phyloP scores from a whole-genome alignment of 1,139 yeast species.

The Protomyces pachydermus region DNA sequence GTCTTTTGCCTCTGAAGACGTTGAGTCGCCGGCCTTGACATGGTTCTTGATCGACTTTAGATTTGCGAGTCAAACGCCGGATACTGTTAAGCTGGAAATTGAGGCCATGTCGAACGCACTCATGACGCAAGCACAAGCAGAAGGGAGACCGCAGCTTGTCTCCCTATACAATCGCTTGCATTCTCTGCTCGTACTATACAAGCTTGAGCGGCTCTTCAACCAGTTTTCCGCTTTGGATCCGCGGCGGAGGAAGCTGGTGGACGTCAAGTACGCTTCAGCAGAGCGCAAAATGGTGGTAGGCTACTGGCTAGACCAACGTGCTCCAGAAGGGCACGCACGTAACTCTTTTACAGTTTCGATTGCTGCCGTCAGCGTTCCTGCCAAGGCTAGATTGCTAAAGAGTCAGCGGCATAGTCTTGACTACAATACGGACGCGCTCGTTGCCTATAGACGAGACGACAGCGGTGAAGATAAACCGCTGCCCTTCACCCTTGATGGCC shows the following conservation, averaged over 20 bases:
- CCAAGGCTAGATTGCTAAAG: not conserved
- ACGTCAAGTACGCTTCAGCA: slow-evolving; percentile 21
- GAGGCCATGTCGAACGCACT: slow-evolving; percentile 30
- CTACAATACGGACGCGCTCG: slow-evolving; percentile 12
- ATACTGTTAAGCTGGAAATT: slow-evolving; percentile 33
- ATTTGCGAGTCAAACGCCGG: slow-evolving; percentile 33
- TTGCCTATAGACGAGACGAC: not conserved
- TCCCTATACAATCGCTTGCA: slow-evolving; percentile 67
- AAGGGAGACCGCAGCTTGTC: slow-evolving; percentile 42
- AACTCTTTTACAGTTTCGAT: slow-evolving; percentile 18
- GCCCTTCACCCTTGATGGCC: not conserved
- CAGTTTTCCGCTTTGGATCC: slow-evolving; percentile 12
- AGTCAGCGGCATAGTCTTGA: not conserved
- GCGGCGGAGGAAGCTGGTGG: slow-evolving; percentile 11
- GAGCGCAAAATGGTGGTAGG: slow-evolving; percentile 14
- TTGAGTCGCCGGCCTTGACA: slow-evolving; percentile 57
- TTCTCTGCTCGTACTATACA: slow-evolving; percentile 4
- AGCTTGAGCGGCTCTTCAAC: slow-evolving; percentile 26
- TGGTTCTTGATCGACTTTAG: slow-evolving; percentile 70
- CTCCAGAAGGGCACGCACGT: slow-evolving; percentile 5
- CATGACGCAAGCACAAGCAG: not conserved
- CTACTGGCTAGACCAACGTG: slow-evolving; percentile 14
- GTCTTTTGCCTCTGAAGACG: slow-evolving; percentile 50
- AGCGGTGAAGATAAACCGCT: not conserved
- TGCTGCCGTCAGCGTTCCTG: not conserved